Percentiles rank a stretch among this genome's conserved stretches.
Conservation (phyloP, 2,329 filamentous ascomycete species). For the Hypomyces rosellus region DNA sequence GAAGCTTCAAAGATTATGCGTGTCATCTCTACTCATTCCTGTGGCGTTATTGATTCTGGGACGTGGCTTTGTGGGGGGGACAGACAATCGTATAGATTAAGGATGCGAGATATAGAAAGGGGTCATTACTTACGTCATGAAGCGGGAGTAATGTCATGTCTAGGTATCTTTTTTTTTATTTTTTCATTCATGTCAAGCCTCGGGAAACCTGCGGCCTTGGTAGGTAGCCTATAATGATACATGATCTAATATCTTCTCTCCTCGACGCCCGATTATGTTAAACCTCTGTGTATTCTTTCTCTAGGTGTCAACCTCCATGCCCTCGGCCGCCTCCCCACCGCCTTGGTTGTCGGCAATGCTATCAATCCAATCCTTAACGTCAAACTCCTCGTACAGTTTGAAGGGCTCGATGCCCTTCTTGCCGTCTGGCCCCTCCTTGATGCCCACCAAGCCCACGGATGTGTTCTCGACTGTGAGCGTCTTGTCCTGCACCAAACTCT, state of each 20-base stretch:
- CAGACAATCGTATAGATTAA: background rate
- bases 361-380: slow-evolving; percentile 81
- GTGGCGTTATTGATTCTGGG: background rate
- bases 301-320: slow-evolving; percentile 32
- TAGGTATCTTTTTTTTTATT: slow-evolving; percentile 7
- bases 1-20: too few species aligned
- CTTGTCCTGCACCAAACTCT: slow-evolving; percentile 94
- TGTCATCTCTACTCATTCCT: background rate
- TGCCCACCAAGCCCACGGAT: slow-evolving; percentile 78
- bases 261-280: slow-evolving; percentile 14
- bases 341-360: slow-evolving; percentile 52
- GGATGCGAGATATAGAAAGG: slow-evolving; percentile 5
- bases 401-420: slow-evolving; percentile 67
- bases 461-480: slow-evolving; percentile 97
- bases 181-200: slow-evolving; percentile 9
- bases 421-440: slow-evolving; percentile 36
- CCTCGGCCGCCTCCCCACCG: slow-evolving; percentile 29
- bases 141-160: slow-evolving; percentile 8
- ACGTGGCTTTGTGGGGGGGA: background rate
- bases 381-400: slow-evolving; percentile 83
- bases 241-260: slow-evolving; percentile 25
- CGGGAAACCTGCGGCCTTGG: slow-evolving; percentile 17
- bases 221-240: slow-evolving; percentile 29
- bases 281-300: slow-evolving; percentile 5
- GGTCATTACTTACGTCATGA: slow-evolving; percentile 7